Evolutionary conservation across 208 protist species (phyloP), one percentile per base, ranked within the genome.

Genomic region (Naegleria gruberi): DNA sequence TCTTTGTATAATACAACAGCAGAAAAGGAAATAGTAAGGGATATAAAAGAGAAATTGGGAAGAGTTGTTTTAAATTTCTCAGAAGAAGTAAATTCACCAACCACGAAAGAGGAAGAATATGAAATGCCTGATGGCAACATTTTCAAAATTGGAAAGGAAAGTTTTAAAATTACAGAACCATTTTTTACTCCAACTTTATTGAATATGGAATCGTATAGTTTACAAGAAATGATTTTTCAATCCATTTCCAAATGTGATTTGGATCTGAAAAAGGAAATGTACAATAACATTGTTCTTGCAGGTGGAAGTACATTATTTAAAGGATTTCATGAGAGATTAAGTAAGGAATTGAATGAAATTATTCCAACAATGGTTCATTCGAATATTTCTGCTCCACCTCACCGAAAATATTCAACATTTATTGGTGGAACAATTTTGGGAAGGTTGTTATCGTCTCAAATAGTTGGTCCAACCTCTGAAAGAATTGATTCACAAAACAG

Each of bases 321-420:
- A 65, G 98, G 98, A 89, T 95, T 99, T 87, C 96, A 95, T 26
- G 97, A 99, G 90, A 95, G 98, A 92, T 95, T 99, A 89, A 92
- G 95, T 73, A 99, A 98, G 92, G 97, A 99, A 92, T 94, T 99
- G 82, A 94, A 92, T 89, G 95, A 96, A 88, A 94, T 99, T 45
- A 97, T 97, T 19, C 46, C 46, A 19, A 5, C 46, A 19, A 97
- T 96, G 23, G 98, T 98, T 91, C 98, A 98, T 93, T 97, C 98
- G 83, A 98, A 98, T 93, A 96, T 99, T 45, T 94, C 98, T 47
- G 97, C 97, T 42, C 97, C 97, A 82, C 97, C 97, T 43, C 98
- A 99, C 90, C 92, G 98, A 55, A 97, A 98, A 92, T 98, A 98
- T 95, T 97, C 94, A 90, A 97, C 98, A 42, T 99, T 97, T 97